These are phyloP conservation scores for Pilasporangium apinafurcum DNA, from an alignment of 352 stramenopile species.

Conservation along the genomic window DNA sequence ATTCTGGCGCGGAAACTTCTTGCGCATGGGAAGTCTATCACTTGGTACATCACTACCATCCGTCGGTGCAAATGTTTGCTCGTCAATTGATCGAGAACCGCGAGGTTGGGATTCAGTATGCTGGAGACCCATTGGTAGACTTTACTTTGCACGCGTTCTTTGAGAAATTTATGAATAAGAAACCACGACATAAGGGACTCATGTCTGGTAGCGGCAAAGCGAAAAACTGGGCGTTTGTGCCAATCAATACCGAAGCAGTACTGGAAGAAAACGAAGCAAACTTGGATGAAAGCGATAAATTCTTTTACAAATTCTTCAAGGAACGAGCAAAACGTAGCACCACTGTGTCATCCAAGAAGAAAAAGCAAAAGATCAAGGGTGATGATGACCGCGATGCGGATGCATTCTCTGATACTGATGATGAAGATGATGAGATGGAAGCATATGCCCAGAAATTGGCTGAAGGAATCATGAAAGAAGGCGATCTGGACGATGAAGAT, in stretches of 20 bases:
- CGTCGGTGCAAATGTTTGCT: conserved; percentile 92
- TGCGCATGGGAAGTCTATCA: conserved; percentile 93
- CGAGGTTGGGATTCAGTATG: conserved; percentile 83
- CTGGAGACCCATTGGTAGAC: conserved; percentile 94
- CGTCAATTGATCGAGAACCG: conserved; percentile 68
- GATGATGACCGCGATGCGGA: conserved; percentile 40
- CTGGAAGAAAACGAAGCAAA: conserved; percentile 48
- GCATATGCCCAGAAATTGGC: conserved; percentile 87
- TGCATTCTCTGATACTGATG: conserved; percentile 46
- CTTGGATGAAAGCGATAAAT: conserved; percentile 80
- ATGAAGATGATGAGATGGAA: conserved; percentile 82
- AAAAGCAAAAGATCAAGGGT: conserved; percentile 17
- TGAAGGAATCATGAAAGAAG: conserved; percentile 85
- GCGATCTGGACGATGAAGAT: conserved; percentile 70
- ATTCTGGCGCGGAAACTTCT: conserved; percentile 53
- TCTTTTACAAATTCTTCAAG: conserved; percentile 95
- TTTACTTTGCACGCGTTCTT: conserved; percentile 97
- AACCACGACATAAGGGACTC: conserved; percentile 74
- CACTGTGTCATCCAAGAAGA: conserved; percentile 13
- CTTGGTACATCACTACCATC: conserved; percentile 94
- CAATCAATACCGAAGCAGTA: conserved; percentile 68
- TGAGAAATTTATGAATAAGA: conserved; percentile 99
- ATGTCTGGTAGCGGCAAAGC: conserved; percentile 7
- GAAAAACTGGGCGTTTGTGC: conserved; percentile 67
- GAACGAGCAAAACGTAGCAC: conserved; percentile 59